Conservation (phyloP, 345 rosid genomes). For the Eucalyptus urophylla region DNA sequence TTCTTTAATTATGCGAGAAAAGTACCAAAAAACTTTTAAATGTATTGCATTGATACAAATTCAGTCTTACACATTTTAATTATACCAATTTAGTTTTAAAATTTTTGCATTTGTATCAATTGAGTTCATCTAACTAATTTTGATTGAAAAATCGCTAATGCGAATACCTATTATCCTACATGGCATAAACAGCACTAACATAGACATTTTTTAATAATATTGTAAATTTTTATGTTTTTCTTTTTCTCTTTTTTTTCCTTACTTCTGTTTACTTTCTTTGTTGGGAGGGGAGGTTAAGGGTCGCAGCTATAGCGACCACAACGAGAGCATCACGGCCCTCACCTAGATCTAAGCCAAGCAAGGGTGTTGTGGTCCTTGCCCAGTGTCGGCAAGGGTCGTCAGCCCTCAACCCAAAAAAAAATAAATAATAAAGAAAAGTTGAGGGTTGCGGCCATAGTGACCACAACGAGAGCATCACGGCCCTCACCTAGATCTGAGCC, state of each 20-base stretch:
- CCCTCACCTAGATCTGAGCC: too few relatives aligned
- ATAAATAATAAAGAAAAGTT: too few relatives aligned
- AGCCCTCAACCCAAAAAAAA: not conserved
- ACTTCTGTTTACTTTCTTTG: too few relatives aligned
- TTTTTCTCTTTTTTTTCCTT: too few relatives aligned
- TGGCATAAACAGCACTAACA: rapidly evolving
- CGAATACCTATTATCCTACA: not conserved
- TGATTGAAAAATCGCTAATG: not conserved
- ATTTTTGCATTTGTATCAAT: not conserved
- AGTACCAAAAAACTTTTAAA: not conserved
- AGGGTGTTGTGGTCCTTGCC: not conserved
- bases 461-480: too few relatives aligned
- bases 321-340: not conserved
- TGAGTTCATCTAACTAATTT: not conserved
- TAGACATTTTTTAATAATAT: too few relatives aligned
- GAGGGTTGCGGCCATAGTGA: too few relatives aligned
- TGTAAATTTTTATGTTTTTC: too few relatives aligned
- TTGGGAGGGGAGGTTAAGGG: not conserved
- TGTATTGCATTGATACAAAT: not conserved
- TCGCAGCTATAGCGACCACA: not conserved
- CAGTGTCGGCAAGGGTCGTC: rapidly evolving
- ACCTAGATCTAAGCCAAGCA: not conserved
- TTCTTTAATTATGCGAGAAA: not conserved
- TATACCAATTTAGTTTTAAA: not conserved
- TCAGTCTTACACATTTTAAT: not conserved